phyloP scores from a whole-genome alignment of 2,329 filamentous ascomycete genomes.

The Pezicula carpinea region DNA sequence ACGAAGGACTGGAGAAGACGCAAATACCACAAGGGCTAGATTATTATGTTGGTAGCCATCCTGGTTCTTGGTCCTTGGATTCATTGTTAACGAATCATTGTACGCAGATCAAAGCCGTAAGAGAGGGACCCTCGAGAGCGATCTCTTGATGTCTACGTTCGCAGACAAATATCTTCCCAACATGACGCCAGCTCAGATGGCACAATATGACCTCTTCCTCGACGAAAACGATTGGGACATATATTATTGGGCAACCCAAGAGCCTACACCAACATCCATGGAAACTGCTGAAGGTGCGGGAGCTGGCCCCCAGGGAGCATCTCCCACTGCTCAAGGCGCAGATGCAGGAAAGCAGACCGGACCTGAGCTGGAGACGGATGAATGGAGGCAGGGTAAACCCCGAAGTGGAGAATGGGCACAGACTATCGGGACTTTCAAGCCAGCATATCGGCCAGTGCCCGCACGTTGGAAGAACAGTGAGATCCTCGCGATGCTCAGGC shows the following conservation, averaged over 20 bases:
- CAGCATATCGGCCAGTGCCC: constrained; percentile 88
- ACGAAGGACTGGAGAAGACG: constrained; percentile 76
- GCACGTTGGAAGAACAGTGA: constrained; percentile 79
- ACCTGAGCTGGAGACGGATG: constrained; percentile 22
- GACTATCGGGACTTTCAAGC: constrained; percentile 90
- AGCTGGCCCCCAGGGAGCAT: constrained; percentile 28
- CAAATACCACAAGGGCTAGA: constrained; percentile 80
- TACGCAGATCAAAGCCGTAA: constrained; percentile 90
- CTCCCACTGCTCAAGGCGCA: constrained; percentile 22
- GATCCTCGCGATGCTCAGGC: constrained; percentile 69
- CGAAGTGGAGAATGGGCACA: constrained; percentile 86
- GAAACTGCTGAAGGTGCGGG: constrained; percentile 49
- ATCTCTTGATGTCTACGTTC: constrained; percentile 94
- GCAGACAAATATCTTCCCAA: constrained; percentile 70
- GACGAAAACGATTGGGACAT: constrained; percentile 99
- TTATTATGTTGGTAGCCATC: constrained; percentile 52
- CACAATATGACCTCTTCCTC: constrained; percentile 85
- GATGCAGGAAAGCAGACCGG: constrained; percentile 24
- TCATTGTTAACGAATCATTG: constrained; percentile 4
- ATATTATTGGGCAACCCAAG: constrained; percentile 98
- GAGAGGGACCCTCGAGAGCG: constrained; percentile 90
- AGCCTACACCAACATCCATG: constrained; percentile 55
- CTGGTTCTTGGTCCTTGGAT: constrained; percentile 1
- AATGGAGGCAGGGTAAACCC: constrained; percentile 29
- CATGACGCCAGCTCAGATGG: constrained; percentile 71